Evolutionary conservation across 2,329 filamentous ascomycete genomes (phyloP), one percentile per base, ranked within the genome.

Genomic region (Monilinia fructicola): DNA sequence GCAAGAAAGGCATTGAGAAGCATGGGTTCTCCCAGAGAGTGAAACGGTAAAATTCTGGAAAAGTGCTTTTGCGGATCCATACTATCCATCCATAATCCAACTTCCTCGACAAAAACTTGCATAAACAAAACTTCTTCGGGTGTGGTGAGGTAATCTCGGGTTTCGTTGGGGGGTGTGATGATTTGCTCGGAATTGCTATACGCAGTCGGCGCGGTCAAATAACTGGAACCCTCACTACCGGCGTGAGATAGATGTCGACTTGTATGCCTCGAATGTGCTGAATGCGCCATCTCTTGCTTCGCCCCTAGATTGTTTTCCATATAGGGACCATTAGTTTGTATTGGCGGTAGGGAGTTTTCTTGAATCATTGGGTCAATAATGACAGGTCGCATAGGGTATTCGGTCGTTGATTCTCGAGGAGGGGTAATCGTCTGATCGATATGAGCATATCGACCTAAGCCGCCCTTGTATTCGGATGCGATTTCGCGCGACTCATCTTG

Each of bases 41-140:
- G 86, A 73, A 92, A 93, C 0, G 94, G 93, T n/a, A 97, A 82
- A 23, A 92, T 81, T 58, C 90, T 85, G 31, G 91, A 92, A 77
- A 97, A 97, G 80, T 96, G 91, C 79, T 94, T 94, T 71, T 89
- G 84, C 44, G 87, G 84, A 79, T 96, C 92, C 81, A 97, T 87
- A 53, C 88, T 91, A 78, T 97, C 94, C 91, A 98, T 96, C 92
- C 94, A 97, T 3, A 92, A 78, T 0, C 90, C 93, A 2, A 98
- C 91, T 71, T 97, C 90, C 74, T 96, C 90, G 9, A 96, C 89
- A 76, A 96, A 98, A 0, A 93, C 88, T 76, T 96, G 92, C 89
- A 97, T 92, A 75, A 93, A 93, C n/a, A 89, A 80, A 0, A 95
- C 85, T 76, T 97, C 92, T 67, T 96, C 91, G 12, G 88, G 85